Evolutionary conservation across 2,329 filamentous ascomycete genomes (phyloP).

Genomic region (Seiridium unicorne): DNA sequence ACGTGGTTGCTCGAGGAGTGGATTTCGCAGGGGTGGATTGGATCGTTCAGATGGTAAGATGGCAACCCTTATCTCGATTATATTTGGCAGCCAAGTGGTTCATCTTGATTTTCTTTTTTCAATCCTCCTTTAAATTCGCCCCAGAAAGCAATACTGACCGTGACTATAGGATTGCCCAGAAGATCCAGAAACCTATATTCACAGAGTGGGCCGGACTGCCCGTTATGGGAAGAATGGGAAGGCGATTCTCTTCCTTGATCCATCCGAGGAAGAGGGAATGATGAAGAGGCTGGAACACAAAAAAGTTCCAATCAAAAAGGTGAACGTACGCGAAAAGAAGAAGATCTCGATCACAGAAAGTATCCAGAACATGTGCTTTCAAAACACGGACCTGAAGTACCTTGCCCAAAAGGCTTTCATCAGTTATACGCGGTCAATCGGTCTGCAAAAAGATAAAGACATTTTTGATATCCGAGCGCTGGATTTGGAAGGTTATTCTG

Average conservation of each 20-base stretch:
- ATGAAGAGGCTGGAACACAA: constrained; percentile 79
- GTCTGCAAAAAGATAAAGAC: constrained; percentile 88
- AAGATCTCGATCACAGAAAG: constrained; percentile 82
- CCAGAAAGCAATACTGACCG: no score
- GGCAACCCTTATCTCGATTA: no score
- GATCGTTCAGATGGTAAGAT: constrained; percentile 77
- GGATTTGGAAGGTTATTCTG: constrained; percentile 81
- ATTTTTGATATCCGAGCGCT: constrained; percentile 83
- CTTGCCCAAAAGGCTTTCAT: constrained; percentile 95
- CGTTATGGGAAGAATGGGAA: constrained; percentile 84
- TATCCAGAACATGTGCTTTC: constrained; percentile 92
- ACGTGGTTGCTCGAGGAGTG: constrained; percentile 89
- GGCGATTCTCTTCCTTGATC: constrained; percentile 88
- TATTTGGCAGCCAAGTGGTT: no score
- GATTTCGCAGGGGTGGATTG: constrained; percentile 97
- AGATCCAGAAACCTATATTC: constrained; percentile 96
- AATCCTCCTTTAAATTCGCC: no score
- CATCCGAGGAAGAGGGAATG: constrained; percentile 92
- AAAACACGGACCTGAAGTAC: constrained; percentile 91
- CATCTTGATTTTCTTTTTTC: no score
- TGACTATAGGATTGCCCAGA: constrained; percentile 72
- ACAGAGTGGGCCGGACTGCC: constrained; percentile 92
- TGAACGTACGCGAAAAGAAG: constrained; percentile 86
- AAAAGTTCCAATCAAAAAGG: constrained; percentile 83
- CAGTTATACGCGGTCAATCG: constrained; percentile 80